Evolutionary conservation across 345 rosid species (phyloP).

Genomic region (Cardamine occulta): DNA sequence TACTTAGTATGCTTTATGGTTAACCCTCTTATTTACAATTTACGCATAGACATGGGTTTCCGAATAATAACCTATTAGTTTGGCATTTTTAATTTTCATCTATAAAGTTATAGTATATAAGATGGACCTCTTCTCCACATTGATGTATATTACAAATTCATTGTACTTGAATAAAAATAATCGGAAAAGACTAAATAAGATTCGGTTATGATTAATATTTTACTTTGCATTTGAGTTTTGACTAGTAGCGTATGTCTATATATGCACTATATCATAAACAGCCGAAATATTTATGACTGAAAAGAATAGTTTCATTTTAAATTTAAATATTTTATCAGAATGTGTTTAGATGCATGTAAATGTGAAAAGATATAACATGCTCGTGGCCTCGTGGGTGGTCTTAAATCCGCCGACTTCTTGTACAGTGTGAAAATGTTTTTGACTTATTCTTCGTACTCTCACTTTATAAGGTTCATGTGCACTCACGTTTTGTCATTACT

Average conservation of each 20-base stretch:
- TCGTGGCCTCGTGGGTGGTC: conserved; percentile 45
- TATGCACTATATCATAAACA: background rate
- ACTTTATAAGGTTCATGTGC: conserved; percentile 42
- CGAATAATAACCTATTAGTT: background rate
- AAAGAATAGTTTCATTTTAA: background rate
- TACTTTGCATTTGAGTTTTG: background rate
- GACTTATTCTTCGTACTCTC: conserved; percentile 11
- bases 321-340: background rate
- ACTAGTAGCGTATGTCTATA: background rate
- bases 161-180: background rate
- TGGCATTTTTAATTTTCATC: background rate
- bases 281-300: background rate
- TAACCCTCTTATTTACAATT: conserved; percentile 6
- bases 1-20: background rate
- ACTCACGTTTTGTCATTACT: conserved; percentile 40
- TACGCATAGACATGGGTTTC: background rate
- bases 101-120: background rate
- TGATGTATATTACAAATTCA: background rate
- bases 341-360: conserved; percentile 15
- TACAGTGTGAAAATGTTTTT: conserved; percentile 17
- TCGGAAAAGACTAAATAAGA: background rate
- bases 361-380: background rate
- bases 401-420: conserved; percentile 37
- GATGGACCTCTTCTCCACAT: background rate
- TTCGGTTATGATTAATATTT: background rate